A percentile compares a stretch with the other conserved stretches of the same genome.
phyloP scores from a whole-genome alignment of 495 filamentous ascomycete species.

The Tuber umbilicatum region DNA sequence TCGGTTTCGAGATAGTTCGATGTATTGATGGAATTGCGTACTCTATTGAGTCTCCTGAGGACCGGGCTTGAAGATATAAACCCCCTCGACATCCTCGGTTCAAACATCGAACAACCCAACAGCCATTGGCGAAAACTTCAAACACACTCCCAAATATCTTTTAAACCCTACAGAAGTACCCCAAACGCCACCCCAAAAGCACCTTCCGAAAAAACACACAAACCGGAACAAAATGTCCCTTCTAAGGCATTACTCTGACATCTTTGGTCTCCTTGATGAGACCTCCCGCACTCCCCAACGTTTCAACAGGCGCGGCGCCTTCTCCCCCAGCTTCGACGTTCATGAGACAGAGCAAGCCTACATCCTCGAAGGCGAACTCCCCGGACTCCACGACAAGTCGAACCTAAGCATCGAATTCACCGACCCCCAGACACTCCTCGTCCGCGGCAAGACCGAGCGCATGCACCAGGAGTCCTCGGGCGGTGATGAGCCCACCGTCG shows the following conservation, averaged over 20 bases:
- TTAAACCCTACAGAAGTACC: background rate
- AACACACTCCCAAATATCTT: too few species aligned
- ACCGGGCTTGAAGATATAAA: background rate
- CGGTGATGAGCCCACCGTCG: slow-evolving; percentile 9
- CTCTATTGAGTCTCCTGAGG: background rate
- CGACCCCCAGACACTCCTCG: slow-evolving; percentile 65
- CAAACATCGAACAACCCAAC: background rate
- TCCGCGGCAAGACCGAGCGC: slow-evolving; percentile 64
- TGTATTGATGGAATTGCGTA: background rate
- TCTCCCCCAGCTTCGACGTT: slow-evolving; percentile 74
- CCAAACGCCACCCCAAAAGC: background rate
- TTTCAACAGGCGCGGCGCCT: slow-evolving; percentile 43
- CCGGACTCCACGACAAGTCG: slow-evolving; percentile 60
- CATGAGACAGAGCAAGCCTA: slow-evolving; percentile 62
- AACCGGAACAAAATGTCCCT: slow-evolving; percentile 26
- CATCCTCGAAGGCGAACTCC: slow-evolving; percentile 78
- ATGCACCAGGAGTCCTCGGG: slow-evolving; percentile 34
- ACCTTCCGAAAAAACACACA: background rate
- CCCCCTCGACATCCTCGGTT: background rate
- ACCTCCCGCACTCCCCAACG: background rate
- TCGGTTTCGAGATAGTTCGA: background rate
- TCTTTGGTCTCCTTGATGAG: slow-evolving; percentile 72
- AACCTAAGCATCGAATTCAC: slow-evolving; percentile 79
- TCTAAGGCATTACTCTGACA: slow-evolving; percentile 34
- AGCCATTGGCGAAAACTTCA: background rate